Conservation (phyloP, 495 filamentous ascomycete species). For the Penicillium longicatenatum region DNA sequence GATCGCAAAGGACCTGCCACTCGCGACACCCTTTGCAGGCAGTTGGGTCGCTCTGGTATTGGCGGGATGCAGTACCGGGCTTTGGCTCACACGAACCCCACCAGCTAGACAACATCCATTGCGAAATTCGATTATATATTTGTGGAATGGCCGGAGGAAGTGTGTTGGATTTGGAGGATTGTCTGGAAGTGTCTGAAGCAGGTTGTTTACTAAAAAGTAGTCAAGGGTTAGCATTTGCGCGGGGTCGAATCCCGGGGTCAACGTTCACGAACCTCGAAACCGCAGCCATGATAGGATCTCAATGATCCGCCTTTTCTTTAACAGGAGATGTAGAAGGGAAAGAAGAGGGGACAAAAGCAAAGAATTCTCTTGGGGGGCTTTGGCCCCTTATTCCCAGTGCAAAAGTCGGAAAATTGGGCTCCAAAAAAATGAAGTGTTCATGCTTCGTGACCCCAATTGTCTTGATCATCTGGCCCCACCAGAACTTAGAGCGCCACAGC, state of each 20-base stretch:
- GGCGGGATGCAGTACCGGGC: conserved; percentile 8
- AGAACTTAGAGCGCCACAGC: neutral
- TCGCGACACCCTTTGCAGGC: conserved; percentile 39
- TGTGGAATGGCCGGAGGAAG: conserved; percentile 13
- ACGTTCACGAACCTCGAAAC: neutral
- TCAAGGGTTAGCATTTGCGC: neutral
- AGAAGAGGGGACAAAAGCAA: neutral
- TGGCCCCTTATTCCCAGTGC: neutral
- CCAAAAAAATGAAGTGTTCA: neutral
- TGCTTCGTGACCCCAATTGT: neutral
- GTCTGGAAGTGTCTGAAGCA: neutral
- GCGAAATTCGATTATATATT: conserved; percentile 13
- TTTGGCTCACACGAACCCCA: conserved; percentile 10
- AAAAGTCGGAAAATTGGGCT: neutral
- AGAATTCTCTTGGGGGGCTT: neutral
- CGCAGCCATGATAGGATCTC: neutral
- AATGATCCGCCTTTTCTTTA: neutral
- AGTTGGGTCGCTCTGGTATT: conserved; percentile 3
- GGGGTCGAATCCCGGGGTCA: neutral
- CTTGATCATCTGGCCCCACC: neutral
- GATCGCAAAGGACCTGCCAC: conserved; percentile 36
- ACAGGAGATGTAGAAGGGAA: neutral
- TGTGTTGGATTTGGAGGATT: neutral
- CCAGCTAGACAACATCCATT: conserved; percentile 27
- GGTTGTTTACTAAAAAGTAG: neutral